Conservation (phyloP, 768 basidiomycete genomes). For the Lactifluus piperatus region DNA sequence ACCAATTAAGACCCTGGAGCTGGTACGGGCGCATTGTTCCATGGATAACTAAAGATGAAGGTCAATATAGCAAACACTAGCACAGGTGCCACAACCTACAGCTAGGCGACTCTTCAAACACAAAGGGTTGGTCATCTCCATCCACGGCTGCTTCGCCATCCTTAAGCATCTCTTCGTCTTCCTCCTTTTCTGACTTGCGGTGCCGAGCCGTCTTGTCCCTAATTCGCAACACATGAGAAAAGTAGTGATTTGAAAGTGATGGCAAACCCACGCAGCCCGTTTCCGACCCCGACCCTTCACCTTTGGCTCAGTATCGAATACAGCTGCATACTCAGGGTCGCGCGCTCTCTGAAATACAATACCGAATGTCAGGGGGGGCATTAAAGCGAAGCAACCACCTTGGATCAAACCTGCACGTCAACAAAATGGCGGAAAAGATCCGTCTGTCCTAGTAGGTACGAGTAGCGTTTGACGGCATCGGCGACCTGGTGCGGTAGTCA, state of each 20-base stretch:
- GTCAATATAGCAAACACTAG: not conserved
- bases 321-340: slow-evolving; percentile 86
- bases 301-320: slow-evolving; percentile 82
- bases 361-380: not conserved
- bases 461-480: slow-evolving; percentile 94
- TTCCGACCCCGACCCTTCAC: slow-evolving; percentile 80
- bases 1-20: slow-evolving; percentile 93
- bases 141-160: slow-evolving; percentile 73
- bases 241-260: not conserved
- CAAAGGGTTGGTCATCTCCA: slow-evolving; percentile 83
- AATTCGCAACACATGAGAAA: slow-evolving; percentile 1
- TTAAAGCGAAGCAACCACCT: not conserved
- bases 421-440: slow-evolving; percentile 98
- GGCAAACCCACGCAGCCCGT: slow-evolving; percentile 52
- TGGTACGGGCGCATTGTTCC: slow-evolving; percentile 92
- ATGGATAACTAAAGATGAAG: slow-evolving; percentile 53
- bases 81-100: slow-evolving; percentile 39
- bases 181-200: slow-evolving; percentile 95
- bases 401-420: slow-evolving; percentile 71
- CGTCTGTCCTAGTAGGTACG: slow-evolving; percentile 95
- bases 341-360: slow-evolving; percentile 49
- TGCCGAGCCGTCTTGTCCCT: slow-evolving; percentile 77
- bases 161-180: slow-evolving; percentile 91
- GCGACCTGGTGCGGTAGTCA: slow-evolving; percentile 49
- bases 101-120: slow-evolving; percentile 89